phyloP scores from a whole-genome alignment of 495 filamentous ascomycete genomes.

The Penicillium canariense region DNA sequence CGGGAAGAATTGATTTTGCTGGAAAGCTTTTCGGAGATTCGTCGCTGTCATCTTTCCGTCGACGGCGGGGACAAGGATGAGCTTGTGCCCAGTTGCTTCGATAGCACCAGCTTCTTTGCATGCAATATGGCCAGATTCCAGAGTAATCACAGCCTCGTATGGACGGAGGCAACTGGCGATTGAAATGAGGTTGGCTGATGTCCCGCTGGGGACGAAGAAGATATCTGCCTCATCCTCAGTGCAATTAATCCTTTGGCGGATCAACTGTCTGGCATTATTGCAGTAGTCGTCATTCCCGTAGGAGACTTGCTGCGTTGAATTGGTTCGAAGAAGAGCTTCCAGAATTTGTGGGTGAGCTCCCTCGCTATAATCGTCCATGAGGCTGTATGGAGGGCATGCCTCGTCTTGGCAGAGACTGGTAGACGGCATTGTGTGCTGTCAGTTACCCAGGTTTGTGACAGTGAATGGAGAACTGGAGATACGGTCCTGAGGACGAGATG shows the following conservation, averaged over 20 bases:
- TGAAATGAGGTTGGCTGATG: conserved; percentile 43
- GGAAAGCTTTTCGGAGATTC: conserved; percentile 34
- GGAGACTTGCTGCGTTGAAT: conserved; percentile 38
- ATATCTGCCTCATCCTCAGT: conserved; percentile 40
- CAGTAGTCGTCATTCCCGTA: conserved; percentile 42
- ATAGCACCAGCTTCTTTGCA: conserved; percentile 46
- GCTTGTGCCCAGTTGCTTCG: conserved; percentile 47
- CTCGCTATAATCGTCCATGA: conserved; percentile 48
- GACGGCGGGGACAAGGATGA: conserved; percentile 37
- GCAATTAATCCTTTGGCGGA: conserved; percentile 30
- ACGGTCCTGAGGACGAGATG: conserved; percentile 2
- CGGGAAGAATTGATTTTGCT: conserved; percentile 42
- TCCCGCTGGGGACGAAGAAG: conserved; percentile 46
- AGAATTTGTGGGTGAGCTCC: conserved; percentile 45
- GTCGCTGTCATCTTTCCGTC: conserved; percentile 41
- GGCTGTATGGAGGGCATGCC: conserved; percentile 37
- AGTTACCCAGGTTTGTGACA: background rate
- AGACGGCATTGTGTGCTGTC: conserved; percentile 21
- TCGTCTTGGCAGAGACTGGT: conserved; percentile 32
- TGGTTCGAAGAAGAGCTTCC: conserved; percentile 39
- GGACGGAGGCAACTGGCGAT: conserved; percentile 45
- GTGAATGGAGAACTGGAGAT: background rate
- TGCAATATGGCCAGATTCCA: conserved; percentile 42
- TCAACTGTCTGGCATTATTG: conserved; percentile 30
- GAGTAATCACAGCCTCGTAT: conserved; percentile 43